Conservation (phyloP, 306 rosid genomes). For the Dicorynia guianensis region DNA sequence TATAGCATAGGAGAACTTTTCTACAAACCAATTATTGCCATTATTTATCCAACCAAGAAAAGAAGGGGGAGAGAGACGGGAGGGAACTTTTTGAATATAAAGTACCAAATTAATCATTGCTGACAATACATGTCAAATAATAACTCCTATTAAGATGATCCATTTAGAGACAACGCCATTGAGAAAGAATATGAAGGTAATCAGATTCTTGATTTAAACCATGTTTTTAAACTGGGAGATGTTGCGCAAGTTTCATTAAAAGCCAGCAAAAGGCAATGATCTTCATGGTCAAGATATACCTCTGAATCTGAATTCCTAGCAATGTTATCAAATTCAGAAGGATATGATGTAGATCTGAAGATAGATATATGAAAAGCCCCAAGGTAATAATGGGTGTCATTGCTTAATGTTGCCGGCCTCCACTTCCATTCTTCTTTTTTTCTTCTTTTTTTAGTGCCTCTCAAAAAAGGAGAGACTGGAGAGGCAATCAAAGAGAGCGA, state of each 20-base stretch:
- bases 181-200: constrained; percentile 1
- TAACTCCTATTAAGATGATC: background rate
- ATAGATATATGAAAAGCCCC: too few species aligned
- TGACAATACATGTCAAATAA: constrained; percentile 3
- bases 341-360: background rate
- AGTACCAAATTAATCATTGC: constrained; percentile 26
- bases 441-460: background rate
- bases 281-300: background rate
- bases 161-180: background rate
- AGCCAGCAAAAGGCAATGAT: background rate
- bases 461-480: background rate
- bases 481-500: background rate
- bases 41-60: constrained; percentile 20
- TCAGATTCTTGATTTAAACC: constrained; percentile 5
- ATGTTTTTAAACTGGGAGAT: constrained; percentile 18
- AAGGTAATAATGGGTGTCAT: too few species aligned
- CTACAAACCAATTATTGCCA: constrained; percentile 39
- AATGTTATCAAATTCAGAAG: background rate
- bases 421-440: background rate
- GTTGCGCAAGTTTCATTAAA: background rate
- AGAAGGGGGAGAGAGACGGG: background rate
- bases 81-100: constrained; percentile 28
- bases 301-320: background rate
- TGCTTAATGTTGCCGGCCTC: too few species aligned
- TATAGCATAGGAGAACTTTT: constrained; percentile 25